Percentiles rank a stretch among this genome's conserved stretches.
Conservation (phyloP, 192 early-diverging fungal genomes). For the Umbelopsis isabellina region DNA sequence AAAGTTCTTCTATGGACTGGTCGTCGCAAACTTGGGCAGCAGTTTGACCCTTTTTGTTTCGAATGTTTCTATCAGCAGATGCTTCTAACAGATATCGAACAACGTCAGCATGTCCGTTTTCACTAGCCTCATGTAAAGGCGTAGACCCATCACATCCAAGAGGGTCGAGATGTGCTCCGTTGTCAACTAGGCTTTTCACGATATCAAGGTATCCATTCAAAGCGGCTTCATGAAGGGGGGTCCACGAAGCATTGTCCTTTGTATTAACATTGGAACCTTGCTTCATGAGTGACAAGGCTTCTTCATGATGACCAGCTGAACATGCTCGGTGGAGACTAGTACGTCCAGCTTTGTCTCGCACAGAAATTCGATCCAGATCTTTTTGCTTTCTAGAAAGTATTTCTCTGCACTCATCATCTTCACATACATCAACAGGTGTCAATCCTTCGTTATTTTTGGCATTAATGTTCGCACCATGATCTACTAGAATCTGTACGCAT, state of each 20-base stretch:
- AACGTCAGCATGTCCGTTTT: slow-evolving; percentile 54
- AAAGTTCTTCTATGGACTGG: slow-evolving; percentile 4
- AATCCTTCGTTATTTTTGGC: slow-evolving; percentile 50
- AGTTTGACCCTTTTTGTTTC: slow-evolving; percentile 56
- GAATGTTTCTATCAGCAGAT: slow-evolving; percentile 50
- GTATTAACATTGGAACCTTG: slow-evolving; percentile 71
- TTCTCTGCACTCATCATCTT: slow-evolving; percentile 46
- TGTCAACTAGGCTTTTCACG: slow-evolving; percentile 49
- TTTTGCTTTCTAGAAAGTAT: slow-evolving; percentile 41
- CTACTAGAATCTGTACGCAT: slow-evolving; percentile 50
- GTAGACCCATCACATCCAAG: slow-evolving; percentile 63
- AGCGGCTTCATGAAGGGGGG: slow-evolving; percentile 61
- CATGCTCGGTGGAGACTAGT: slow-evolving; percentile 55
- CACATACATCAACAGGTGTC: slow-evolving; percentile 48
- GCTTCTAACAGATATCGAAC: slow-evolving; percentile 48
- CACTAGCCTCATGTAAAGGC: slow-evolving; percentile 68
- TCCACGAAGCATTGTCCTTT: slow-evolving; percentile 68
- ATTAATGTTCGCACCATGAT: slow-evolving; percentile 60
- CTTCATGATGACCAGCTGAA: slow-evolving; percentile 53
- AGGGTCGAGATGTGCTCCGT: slow-evolving; percentile 63
- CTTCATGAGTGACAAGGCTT: slow-evolving; percentile 49
- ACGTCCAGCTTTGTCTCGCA: slow-evolving; percentile 48
- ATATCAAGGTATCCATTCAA: slow-evolving; percentile 49
- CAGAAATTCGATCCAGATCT: slow-evolving; percentile 40
- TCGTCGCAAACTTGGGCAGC: slow-evolving; percentile 52